Conservation (phyloP, 768 basidiomycete genomes). For the Mycena alexandri region DNA sequence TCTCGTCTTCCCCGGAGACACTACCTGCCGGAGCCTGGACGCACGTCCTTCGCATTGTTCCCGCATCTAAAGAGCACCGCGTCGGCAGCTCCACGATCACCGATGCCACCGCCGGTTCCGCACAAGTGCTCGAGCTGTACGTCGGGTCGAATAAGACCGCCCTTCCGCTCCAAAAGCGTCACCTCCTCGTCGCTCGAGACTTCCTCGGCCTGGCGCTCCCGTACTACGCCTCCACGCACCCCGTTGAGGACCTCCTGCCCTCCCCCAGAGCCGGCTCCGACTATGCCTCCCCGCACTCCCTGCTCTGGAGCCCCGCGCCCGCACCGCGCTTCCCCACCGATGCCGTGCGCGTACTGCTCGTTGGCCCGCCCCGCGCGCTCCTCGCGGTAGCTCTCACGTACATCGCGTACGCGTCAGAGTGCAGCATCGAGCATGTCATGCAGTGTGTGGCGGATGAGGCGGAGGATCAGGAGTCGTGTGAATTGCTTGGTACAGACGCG, state of each 20-base stretch:
- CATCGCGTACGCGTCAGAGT: slow-evolving; percentile 31
- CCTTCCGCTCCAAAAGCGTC: slow-evolving; percentile 20
- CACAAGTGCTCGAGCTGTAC: slow-evolving; percentile 17
- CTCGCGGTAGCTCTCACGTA: slow-evolving; percentile 29
- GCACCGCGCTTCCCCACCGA: slow-evolving; percentile 21
- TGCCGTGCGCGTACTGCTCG: slow-evolving; percentile 30
- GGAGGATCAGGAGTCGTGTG: slow-evolving; percentile 29
- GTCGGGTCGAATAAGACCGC: background rate
- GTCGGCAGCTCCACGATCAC: slow-evolving; percentile 9
- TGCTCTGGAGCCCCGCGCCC: background rate
- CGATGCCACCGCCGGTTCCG: background rate
- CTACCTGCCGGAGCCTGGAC: slow-evolving; percentile 33
- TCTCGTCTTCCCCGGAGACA: slow-evolving; percentile 11
- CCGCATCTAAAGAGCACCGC: slow-evolving; percentile 3
- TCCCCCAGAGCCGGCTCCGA: too few relatives aligned
- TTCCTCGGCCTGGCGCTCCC: slow-evolving; percentile 38
- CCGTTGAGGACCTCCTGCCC: background rate
- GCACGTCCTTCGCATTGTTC: slow-evolving; percentile 32
- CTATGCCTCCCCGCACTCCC: background rate
- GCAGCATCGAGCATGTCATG: slow-evolving; percentile 31
- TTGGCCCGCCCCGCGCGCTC: slow-evolving; percentile 28
- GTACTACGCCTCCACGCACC: slow-evolving; percentile 31
- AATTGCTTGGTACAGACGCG: slow-evolving; percentile 16
- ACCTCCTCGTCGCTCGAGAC: slow-evolving; percentile 35
- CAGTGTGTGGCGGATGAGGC: slow-evolving; percentile 28